Evolutionary conservation across 73 alveolate genomes (phyloP), one percentile per base, ranked within the genome.

Genomic region (Effrenium voratum): DNA sequence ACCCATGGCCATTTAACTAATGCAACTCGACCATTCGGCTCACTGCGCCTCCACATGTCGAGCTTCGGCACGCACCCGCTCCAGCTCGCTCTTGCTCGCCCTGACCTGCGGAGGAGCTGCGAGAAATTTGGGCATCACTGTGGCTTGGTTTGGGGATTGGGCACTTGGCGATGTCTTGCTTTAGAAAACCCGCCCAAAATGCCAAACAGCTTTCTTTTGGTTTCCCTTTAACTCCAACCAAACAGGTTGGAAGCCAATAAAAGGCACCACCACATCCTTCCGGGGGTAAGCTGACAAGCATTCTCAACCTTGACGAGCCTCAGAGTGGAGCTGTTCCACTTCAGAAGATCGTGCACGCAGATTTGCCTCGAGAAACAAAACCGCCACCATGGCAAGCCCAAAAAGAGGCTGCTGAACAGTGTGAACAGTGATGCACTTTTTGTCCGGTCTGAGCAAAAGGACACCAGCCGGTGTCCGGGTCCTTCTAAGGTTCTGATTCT

Each of bases 21-120:
- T n/a, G n/a, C n/a, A n/a, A n/a, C n/a, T n/a, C n/a, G n/a, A n/a
- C n/a, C n/a, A n/a, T n/a, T n/a, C n/a, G n/a, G n/a, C n/a, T n/a
- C 26, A 38, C 30, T 49, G 32, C 49, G 85, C 95, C 95, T 87
- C 95, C 26, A 84, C 95, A 87, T 87, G 95, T 5, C 95, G 95
- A 2, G 50, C 85, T 72, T 87, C 95, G 3, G 95, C 80, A 15
- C 95, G 73, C 32, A 47, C 63, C 4, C 95, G 95, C 76, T 87
- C 85, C 34, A 63, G 94, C 94, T 86, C 94, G 82, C 94, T 86
- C 66, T 40, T 66, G 52, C 85, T 16, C 1, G 73, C 22, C 22
- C 85, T 49, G 34, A 87, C 95, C 85, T 87, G 28, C 34, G 36
- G 43, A 34, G 10, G 50, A 5, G 16, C 30, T 46, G 3, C 49